Evolutionary conservation across 1,284 basidiomycete genomes (phyloP).

Genomic region (Mycena citricolor): DNA sequence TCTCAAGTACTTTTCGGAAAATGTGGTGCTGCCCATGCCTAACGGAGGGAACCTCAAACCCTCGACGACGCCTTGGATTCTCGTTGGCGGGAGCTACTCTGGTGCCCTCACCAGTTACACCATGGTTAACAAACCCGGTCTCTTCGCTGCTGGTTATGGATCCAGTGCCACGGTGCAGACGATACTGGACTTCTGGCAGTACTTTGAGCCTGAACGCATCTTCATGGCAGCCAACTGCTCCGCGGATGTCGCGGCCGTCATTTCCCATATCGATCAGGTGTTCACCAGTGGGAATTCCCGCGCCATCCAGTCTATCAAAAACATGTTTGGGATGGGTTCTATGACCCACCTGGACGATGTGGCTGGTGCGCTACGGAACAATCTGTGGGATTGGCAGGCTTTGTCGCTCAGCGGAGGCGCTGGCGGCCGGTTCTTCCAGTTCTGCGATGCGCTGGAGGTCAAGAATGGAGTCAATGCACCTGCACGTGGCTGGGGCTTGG

Average conservation of each 20-base stretch:
- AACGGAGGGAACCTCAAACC: slow-evolving; percentile 58
- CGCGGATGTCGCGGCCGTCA: slow-evolving; percentile 65
- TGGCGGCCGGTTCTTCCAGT: slow-evolving; percentile 55
- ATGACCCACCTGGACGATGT: slow-evolving; percentile 67
- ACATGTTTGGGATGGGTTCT: slow-evolving; percentile 54
- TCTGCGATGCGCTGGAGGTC: slow-evolving; percentile 75
- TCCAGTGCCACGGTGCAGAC: slow-evolving; percentile 74
- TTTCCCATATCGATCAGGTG: slow-evolving; percentile 59
- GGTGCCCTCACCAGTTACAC: slow-evolving; percentile 69
- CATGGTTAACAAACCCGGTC: slow-evolving; percentile 64
- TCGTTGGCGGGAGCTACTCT: slow-evolving; percentile 71
- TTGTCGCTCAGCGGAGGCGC: slow-evolving; percentile 50
- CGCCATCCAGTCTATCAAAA: slow-evolving; percentile 53
- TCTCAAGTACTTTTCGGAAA: slow-evolving; percentile 67
- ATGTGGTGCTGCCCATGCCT: slow-evolving; percentile 65
- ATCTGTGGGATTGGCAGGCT: slow-evolving; percentile 65
- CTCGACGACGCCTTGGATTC: slow-evolving; percentile 62
- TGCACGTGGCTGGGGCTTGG: slow-evolving; percentile 59
- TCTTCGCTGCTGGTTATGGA: slow-evolving; percentile 69
- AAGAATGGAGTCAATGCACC: slow-evolving; percentile 55
- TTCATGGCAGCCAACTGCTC: slow-evolving; percentile 76
- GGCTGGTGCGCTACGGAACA: slow-evolving; percentile 59
- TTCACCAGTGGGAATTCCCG: slow-evolving; percentile 44
- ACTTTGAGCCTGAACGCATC: slow-evolving; percentile 68
- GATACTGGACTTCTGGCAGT: slow-evolving; percentile 67